Evolutionary conservation across 2,329 filamentous ascomycete genomes (phyloP).

Genomic region (Penicillium hesseltinei): DNA sequence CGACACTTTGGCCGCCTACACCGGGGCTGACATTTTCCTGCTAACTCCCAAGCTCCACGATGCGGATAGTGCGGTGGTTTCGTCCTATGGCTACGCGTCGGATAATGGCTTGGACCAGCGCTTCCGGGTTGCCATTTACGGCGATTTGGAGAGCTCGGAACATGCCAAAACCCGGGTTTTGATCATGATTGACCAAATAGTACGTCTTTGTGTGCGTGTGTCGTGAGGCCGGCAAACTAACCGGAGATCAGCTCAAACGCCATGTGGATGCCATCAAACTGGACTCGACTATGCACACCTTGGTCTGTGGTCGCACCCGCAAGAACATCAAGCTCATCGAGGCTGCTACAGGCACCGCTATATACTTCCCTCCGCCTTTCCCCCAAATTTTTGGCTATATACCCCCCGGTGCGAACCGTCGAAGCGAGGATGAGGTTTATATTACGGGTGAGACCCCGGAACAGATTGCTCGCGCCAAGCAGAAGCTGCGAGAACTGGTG

Average conservation of each 20-base stretch:
- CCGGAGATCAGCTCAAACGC: constrained; percentile 48
- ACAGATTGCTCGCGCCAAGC: constrained; percentile 83
- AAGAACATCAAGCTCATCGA: constrained; percentile 99
- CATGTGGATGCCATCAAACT: constrained; percentile 75
- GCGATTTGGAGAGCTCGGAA: constrained; percentile 90
- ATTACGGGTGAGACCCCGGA: constrained; percentile 88
- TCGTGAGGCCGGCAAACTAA: constrained; percentile 20
- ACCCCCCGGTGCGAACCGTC: constrained; percentile 73
- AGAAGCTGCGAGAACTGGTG: constrained; percentile 83
- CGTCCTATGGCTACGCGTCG: constrained; percentile 72
- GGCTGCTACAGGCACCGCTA: constrained; percentile 89
- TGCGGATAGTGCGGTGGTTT: constrained; percentile 70
- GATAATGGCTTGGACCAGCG: constrained; percentile 82
- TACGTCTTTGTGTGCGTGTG: constrained; percentile 42
- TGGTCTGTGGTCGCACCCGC: constrained; percentile 87
- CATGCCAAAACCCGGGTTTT: constrained; percentile 94
- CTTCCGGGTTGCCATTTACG: constrained; percentile 90
- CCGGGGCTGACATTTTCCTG: constrained; percentile 94
- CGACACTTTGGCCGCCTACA: constrained; percentile 81
- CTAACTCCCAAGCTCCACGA: constrained; percentile 83
- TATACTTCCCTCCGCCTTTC: constrained; percentile 96
- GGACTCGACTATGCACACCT: constrained; percentile 82
- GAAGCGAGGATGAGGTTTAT: constrained; percentile 86
- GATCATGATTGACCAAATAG: constrained; percentile 95
- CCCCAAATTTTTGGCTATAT: constrained; percentile 88